A percentile compares a stretch with the other conserved stretches of the same genome.
Conservation (phyloP, 192 early-diverging fungal species). For the Paraglomus brasilianum region DNA sequence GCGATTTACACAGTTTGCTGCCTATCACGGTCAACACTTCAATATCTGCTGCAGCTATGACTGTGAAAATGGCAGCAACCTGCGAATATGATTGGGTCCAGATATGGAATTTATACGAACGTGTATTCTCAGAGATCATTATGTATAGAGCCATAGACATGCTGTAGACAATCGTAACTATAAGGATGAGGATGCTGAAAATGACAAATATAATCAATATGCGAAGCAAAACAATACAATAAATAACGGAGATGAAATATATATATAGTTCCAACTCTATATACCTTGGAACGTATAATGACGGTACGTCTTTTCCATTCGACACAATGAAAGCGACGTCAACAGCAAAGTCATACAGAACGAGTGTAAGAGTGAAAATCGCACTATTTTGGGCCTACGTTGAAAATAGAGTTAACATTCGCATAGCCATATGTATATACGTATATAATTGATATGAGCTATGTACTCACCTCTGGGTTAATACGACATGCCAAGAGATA, state of each 20-base stretch:
- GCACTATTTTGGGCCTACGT: no score
- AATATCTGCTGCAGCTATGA: not conserved
- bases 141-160: not conserved
- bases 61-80: not conserved
- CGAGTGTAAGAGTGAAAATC: no score
- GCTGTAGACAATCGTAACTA: not conserved
- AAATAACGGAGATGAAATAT: not conserved
- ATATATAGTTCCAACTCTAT: no score
- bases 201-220: no score
- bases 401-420: no score
- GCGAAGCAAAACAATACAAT: no score
- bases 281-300: slow-evolving; percentile 5
- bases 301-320: not conserved
- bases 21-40: not conserved
- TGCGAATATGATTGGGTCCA: not conserved
- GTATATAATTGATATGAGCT: no score
- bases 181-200: not conserved
- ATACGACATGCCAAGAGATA: no score
- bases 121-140: not conserved
- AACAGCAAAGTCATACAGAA: no score
- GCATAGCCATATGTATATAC: no score
- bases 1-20: not conserved
- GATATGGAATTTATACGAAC: not conserved
- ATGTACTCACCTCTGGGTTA: no score
- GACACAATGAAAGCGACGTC: no score